Base-by-base conservation (phyloP, 2,329 filamentous ascomycete genomes). In the Pestalotiopsis sp. region DNA sequence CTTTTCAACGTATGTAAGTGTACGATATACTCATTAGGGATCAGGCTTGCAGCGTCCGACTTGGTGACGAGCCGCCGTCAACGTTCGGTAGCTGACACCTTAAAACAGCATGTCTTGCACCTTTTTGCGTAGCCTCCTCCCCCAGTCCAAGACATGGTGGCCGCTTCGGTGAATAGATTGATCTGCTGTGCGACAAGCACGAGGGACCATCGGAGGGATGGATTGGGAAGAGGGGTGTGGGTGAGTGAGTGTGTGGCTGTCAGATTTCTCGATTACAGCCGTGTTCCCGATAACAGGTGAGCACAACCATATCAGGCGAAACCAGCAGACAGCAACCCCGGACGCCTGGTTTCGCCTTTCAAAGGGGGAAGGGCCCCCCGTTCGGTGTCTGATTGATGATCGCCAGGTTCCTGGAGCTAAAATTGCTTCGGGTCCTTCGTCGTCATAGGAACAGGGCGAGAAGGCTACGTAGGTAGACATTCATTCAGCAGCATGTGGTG, bases 371-470 rank as follows among this genome's bases (percentile, higher is more conserved):
- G n/a, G 45, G 45, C 17, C 20, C 45, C 45, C 57, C 57, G 23
- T 59, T 23, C 57, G 25, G 57, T 27, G 27, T 59, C 25, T 39
- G 59, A 39, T 36, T 36, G 31, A 36, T 62, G 31, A 20, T n/a
- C 25, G 27, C 59, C 36, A 20, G 59, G 59, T 62, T 62, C 31
- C 59, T 39, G 59, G n/a, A 62, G 59, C 59, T 62, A 62, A 62
- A 62, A 62, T 62, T 62, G 31, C 49, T 66, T 38, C n/a, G 45
- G 64, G 64, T 38, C 52, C 49, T 39, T 58, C 64, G 41, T 66
- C 64, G 45, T 66, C 64, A 66, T 66, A 66, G 49, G 64, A 25
- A 57, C n/a, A 57, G 64, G n/a, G 36, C 27, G 27, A 36, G 57
- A 11, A 36, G 31, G 31, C 31, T 36, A 36, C 7, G 31, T 36